Base-by-base conservation (phyloP, 2,329 filamentous ascomycete genomes). In the Alternaria ventricosa region DNA sequence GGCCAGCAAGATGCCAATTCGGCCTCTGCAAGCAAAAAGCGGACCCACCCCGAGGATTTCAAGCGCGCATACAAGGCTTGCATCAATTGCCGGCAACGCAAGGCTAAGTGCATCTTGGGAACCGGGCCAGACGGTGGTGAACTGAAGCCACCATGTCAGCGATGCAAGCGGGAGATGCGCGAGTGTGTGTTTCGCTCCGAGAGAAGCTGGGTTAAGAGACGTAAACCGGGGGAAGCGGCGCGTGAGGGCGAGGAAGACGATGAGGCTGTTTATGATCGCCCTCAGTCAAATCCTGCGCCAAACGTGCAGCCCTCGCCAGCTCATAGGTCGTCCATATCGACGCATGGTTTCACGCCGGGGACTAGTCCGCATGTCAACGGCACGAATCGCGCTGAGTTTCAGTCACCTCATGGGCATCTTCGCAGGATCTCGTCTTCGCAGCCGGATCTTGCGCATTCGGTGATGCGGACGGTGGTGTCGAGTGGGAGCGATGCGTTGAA, bases 11-110 rank as follows among this genome's bases (percentile, higher is more conserved):
- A 72, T 58, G 51, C 65, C n/a, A 59, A 60, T 12, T 65, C 68
- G 55, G 63, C 65, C 58, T 56, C 49, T 5, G 49, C 68, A 11
- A 70, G 62, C 67, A 74, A 73, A 57, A 79, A 79, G 70, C 71
- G 77, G 67, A 75, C 76, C 63, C 74, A 78, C 68, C 75, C 77
- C 20, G 77, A 79, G n/a, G 77, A 83, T 55, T 85, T 84, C 71
- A 83, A 86, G 74, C 84, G 84, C 64, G 84, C 84, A 41, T 86
- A 86, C 81, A 86, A 86, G 74, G 84, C 84, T 22, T 86, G 84
- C 72, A 82, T 85, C 61, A 82, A 84, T 61, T 86, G 84, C 69
- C 83, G 84, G 55, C 82, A 84, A 68, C 80, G 84, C 56, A 86
- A 86, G 75, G 83, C 84, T 55, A 85, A 84, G 74, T 86, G 84